Percentiles rank a stretch among this genome's conserved stretches.
Evolutionary conservation across 2,329 filamentous ascomycete genomes (phyloP).

Genomic region (Bipolaris oryzae): DNA sequence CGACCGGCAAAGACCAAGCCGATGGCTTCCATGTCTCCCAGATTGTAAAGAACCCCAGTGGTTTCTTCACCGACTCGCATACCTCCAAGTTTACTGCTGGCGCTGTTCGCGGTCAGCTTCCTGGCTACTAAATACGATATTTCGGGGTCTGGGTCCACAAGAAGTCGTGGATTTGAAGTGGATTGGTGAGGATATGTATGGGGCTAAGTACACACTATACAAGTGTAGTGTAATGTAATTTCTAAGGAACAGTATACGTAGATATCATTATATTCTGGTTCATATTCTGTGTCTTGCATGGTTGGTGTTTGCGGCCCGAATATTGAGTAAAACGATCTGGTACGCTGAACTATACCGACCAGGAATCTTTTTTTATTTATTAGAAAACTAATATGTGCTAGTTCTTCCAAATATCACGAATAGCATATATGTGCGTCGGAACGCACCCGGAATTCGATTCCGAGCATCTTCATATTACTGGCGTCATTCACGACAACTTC

Average conservation of each 20-base stretch:
- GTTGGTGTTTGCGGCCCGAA: neutral
- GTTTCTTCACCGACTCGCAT: conserved; percentile 62
- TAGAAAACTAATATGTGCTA: no score
- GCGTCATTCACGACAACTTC: neutral
- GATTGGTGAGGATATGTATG: neutral
- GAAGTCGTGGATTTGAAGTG: neutral
- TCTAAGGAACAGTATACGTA: neutral
- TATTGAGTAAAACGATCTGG: neutral
- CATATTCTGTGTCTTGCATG: no score
- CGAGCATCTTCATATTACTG: neutral
- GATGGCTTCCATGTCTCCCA: conserved; percentile 56
- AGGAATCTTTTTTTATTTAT: neutral
- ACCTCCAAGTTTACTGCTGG: conserved; percentile 57
- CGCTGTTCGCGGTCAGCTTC: conserved; percentile 58
- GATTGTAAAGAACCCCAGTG: conserved; percentile 58
- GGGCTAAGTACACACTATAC: neutral
- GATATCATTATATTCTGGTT: no score
- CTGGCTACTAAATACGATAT: neutral
- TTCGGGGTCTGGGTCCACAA: neutral
- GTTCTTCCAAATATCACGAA: neutral
- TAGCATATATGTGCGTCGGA: neutral
- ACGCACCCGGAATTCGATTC: neutral
- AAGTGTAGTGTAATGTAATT: neutral
- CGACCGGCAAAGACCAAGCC: conserved; percentile 51
- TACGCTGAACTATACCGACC: neutral